phyloP scores from a whole-genome alignment of 345 rosid species.

The Cardamine chenopodiifolia region DNA sequence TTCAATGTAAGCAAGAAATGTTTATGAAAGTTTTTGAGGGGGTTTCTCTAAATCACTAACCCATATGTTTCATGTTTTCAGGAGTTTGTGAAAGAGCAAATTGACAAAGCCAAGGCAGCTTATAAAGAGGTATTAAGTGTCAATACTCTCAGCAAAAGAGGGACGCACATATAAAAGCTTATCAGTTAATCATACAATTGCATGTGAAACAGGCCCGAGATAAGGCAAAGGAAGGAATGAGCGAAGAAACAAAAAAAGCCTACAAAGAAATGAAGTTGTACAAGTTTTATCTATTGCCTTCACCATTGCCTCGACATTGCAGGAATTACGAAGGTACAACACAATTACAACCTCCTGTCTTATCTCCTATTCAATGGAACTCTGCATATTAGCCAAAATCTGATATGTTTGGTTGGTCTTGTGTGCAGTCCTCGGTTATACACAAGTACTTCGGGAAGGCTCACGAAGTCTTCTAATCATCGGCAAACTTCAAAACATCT shows the following conservation, averaged over 20 bases:
- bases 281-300: slow-evolving; percentile 81
- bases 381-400: not conserved
- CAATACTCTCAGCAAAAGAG: slow-evolving; percentile 3
- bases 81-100: slow-evolving; percentile 74
- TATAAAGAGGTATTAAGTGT: slow-evolving; percentile 59
- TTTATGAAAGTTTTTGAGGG: not conserved
- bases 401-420: not conserved
- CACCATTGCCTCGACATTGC: slow-evolving; percentile 49
- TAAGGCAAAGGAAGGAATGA: slow-evolving; percentile 67
- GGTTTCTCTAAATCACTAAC: not conserved
- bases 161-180: not conserved
- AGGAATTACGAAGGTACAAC: slow-evolving; percentile 22
- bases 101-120: slow-evolving; percentile 64
- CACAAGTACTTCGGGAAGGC: slow-evolving; percentile 31
- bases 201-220: slow-evolving; percentile 78
- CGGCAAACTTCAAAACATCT: slow-evolving; percentile 3
- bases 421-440: slow-evolving; percentile 22
- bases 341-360: not conserved
- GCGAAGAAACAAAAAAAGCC: slow-evolving; percentile 62
- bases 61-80: slow-evolving; percentile 23
- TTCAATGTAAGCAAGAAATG: slow-evolving; percentile 55
- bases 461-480: slow-evolving; percentile 19
- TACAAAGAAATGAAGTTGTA: slow-evolving; percentile 66
- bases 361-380: not conserved
- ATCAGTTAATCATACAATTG: not conserved